Base-by-base conservation (phyloP, 345 rosid species). In the Gossypium australe region DNA sequence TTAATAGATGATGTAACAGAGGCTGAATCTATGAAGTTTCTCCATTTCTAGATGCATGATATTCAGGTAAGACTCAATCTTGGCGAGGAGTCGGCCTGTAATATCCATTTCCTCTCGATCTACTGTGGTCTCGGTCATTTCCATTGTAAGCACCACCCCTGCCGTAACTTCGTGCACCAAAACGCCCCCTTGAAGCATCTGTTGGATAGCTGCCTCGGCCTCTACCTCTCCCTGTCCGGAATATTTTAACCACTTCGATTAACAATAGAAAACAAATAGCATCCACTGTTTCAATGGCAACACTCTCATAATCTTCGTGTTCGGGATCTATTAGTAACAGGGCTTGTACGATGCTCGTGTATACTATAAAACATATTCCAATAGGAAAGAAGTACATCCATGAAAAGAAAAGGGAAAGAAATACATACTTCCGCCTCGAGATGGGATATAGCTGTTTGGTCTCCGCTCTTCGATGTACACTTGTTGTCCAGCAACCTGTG, bases 401-500 rank as follows among this genome's bases (percentile, higher is more conserved):
- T 16, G 7, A 14, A 62, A 59, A 24, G 41, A 27, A 60, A 10
- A 12, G 9, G 41, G 56, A 67, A 18, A 29, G 41, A 75, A 76
- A 61, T 17, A 60, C 88, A 3, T 85, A 88, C 95, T 88, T 83
- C 86, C 88, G 34, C 82, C 85, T 77, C 91, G 91, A 57, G 76
- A 80, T 45, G 91, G 92, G 48, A 86, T 82, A 72, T 82, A 82
- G 82, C 85, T 86, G 75, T 87, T 90, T 5, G 85, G 87, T 83
- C 92, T 90, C 51, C 92, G 88, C 75, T 86, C 92, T 79, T 90
- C 95, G 41, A 90, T 87, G 77, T 84, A 84, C 24, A 88, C 92
- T 53, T 84, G 89, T 72, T 86, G 85, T 70, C 91, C 91, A 11
- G 86, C 87, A 51, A 88, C 89, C 70, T 76, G 76, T 61, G 86